Evolutionary conservation across 1,284 basidiomycete species (phyloP), one percentile per base, ranked within the genome.

Genomic region (Moesziomyces parantarcticus): DNA sequence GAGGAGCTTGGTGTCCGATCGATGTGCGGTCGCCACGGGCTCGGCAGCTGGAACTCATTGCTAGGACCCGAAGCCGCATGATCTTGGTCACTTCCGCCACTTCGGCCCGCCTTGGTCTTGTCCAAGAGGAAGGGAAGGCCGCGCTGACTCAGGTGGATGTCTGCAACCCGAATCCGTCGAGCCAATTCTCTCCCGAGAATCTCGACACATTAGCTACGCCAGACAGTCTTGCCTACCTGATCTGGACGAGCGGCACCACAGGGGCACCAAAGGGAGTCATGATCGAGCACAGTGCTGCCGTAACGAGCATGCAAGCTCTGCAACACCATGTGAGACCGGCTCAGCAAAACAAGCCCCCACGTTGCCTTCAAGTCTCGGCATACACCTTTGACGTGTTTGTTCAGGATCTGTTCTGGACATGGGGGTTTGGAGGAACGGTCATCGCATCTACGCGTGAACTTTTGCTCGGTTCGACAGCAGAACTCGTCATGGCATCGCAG

Each of bases 231-330:
- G 78, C 78, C 1, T 80, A 80, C 43, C 48, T 79, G 14, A 80
- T 80, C 45, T 80, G 78, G 78, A 80, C 78, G 13, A 76, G 73
- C 44, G 78, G 78, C 7, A 78, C 78, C 22, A 80, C 78, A 23
- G 78, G 78, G 9, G 48, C 60, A 10, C 78, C 78, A 9, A 80
- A 80, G 36, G 70, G 61, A 16, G 70, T 73, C 21, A 54, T 58
- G 40, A 68, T 74, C 56, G 59, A 70, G 21, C 71, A 74, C 36
- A 11, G 18, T 10, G 41, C 67, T 1, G 71, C 68, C 5, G 29
- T 34, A 41, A 16, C 61, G 39, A 56, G 68, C 49, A 59, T 74
- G 66, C 48, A 39, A 7, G 52, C 66, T 25, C 29, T 73, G 20
- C 67, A 71, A 40, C 23, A 55, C 25, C 53, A 47, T 10, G 66